Conservation (phyloP, 257 asterid genomes). For the Lycium barbarum region DNA sequence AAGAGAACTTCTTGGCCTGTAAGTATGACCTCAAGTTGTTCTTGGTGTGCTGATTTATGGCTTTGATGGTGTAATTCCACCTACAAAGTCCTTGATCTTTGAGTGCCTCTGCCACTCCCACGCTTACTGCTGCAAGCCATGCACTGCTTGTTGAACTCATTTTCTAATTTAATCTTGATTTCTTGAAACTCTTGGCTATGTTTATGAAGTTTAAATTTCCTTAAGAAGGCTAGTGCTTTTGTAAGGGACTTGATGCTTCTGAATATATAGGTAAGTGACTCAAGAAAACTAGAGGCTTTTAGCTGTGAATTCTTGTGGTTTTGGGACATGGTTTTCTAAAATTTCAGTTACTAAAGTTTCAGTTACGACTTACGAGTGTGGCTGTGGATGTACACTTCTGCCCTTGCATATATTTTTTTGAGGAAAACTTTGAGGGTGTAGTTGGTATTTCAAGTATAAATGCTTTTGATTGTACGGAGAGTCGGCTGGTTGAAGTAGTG, state of each 20-base stretch:
- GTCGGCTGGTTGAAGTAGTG: not conserved
- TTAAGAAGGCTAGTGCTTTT: not conserved
- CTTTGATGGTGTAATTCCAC: constrained; percentile 25
- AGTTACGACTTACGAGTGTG: not conserved
- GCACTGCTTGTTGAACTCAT: constrained; percentile 44
- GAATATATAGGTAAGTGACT: not conserved
- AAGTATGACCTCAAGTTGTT: constrained; percentile 15
- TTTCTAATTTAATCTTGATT: not conserved
- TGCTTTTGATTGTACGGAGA: not conserved
- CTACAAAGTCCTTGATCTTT: constrained; percentile 39
- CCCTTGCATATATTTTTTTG: not conserved
- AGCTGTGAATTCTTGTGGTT: not conserved
- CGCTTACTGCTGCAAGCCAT: constrained; percentile 36
- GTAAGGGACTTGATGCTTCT: not conserved
- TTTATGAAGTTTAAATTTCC: not conserved
- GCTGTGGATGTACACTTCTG: not conserved
- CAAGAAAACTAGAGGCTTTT: not conserved
- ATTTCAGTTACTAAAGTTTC: not conserved
- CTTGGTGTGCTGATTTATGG: constrained; percentile 32
- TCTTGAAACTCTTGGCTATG: not conserved
- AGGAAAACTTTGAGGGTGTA: not conserved
- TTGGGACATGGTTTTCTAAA: constrained; percentile 14
- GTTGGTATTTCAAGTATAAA: not conserved
- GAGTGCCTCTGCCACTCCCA: constrained; percentile 36
- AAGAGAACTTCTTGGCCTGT: no score